A percentile compares a stretch with the other conserved stretches of the same genome.
Conservation (phyloP, 495 filamentous ascomycete genomes). For the Letharia columbiana region DNA sequence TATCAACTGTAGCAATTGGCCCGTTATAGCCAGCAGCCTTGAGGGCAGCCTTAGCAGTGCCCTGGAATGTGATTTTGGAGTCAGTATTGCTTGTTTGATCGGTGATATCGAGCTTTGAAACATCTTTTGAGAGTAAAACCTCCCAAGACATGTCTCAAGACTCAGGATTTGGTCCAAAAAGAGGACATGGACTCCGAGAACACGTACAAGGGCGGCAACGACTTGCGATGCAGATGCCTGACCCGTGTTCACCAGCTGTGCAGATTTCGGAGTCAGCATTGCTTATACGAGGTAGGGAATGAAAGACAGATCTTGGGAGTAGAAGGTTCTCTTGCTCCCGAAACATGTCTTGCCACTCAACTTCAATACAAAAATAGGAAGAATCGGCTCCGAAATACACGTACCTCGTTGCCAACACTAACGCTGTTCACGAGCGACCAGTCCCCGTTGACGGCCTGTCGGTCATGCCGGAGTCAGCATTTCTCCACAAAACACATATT, state of each 20-base stretch:
- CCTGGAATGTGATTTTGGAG: not conserved
- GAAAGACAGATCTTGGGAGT: not conserved
- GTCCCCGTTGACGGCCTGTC: constrained; percentile 40
- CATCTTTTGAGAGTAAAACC: too few species aligned
- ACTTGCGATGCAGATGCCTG: constrained; percentile 44
- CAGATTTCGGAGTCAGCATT: not conserved
- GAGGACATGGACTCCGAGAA: too few species aligned
- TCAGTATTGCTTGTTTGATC: too few species aligned
- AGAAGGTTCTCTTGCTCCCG: not conserved
- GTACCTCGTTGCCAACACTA: not conserved
- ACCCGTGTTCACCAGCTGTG: constrained; percentile 54
- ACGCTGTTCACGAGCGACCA: constrained; percentile 63
- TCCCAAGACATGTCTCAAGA: too few species aligned
- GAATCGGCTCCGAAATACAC: too few species aligned
- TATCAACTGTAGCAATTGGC: constrained; percentile 72
- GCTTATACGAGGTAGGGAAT: not conserved
- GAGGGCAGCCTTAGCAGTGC: constrained; percentile 47
- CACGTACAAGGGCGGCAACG: constrained; percentile 38
- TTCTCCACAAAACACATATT: not conserved
- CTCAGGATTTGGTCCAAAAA: too few species aligned
- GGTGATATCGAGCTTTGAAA: too few species aligned
- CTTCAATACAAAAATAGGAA: too few species aligned
- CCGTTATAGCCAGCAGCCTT: constrained; percentile 58
- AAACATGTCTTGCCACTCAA: not conserved
- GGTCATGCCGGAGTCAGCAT: not conserved